phyloP scores from a whole-genome alignment of 176 grass and related monocot genomes.

The Aegilops umbellulata region DNA sequence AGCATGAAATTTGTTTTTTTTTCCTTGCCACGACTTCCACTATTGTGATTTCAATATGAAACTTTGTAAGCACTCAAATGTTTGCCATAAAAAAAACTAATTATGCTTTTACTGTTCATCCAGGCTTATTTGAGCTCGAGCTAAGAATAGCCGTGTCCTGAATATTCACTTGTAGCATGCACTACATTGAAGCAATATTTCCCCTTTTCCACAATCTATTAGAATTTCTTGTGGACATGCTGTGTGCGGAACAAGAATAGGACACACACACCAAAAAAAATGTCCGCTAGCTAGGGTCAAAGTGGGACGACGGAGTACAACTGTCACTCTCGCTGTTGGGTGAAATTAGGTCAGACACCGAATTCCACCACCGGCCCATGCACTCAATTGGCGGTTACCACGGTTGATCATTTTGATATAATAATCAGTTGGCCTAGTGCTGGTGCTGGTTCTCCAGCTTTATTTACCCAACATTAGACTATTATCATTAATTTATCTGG shows the following conservation, averaged over 20 bases:
- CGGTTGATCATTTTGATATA: background rate
- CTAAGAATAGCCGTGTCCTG: too few species aligned
- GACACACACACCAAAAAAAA: background rate
- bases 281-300: background rate
- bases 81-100: too few species aligned
- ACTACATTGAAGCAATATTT: too few species aligned
- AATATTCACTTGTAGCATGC: too few species aligned
- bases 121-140: too few species aligned
- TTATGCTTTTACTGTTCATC: too few species aligned
- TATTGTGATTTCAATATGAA: too few species aligned
- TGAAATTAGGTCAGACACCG: conserved; percentile 34
- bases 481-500: background rate
- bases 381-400: conserved; percentile 1
- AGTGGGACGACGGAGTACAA: background rate
- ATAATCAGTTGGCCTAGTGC: too few species aligned
- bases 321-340: conserved; percentile 32
- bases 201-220: background rate
- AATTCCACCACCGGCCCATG: conserved; percentile 16
- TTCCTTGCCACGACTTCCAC: too few species aligned
- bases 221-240: background rate
- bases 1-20: too few species aligned
- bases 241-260: background rate
- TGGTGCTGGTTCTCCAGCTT: background rate
- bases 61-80: too few species aligned
- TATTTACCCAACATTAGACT: background rate